These are phyloP conservation scores for Dendrocalamus latiflorus DNA, from an alignment of 202 grass and related monocot species.

Conservation along the genomic window DNA sequence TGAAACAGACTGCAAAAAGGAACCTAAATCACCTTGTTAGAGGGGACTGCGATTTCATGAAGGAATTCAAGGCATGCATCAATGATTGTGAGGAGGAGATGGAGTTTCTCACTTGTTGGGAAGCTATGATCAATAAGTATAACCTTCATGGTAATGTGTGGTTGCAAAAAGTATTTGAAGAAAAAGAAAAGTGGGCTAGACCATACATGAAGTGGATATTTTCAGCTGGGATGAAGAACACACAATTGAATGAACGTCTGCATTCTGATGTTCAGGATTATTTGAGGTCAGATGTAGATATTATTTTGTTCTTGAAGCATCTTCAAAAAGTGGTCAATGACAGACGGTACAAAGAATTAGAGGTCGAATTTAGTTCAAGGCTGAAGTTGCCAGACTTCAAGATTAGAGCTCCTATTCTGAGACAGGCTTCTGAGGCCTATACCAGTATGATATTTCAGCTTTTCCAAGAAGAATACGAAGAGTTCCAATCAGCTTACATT, in stretches of 20 bases:
- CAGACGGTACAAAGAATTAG: slow-evolving; percentile 43
- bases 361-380: slow-evolving; percentile 41
- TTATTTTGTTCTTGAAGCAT: slow-evolving; percentile 41
- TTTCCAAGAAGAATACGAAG: slow-evolving; percentile 61
- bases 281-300: slow-evolving; percentile 41
- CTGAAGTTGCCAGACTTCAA: slow-evolving; percentile 51
- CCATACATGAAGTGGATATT: slow-evolving; percentile 53
- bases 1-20: slow-evolving; percentile 44
- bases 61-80: slow-evolving; percentile 65
- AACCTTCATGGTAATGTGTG: slow-evolving; percentile 46
- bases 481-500: slow-evolving; percentile 66
- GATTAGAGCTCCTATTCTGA: slow-evolving; percentile 61
- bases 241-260: slow-evolving; percentile 43
- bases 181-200: slow-evolving; percentile 63
- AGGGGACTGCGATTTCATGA: slow-evolving; percentile 51
- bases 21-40: slow-evolving; percentile 37
- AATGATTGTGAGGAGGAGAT: slow-evolving; percentile 57
- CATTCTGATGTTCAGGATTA: slow-evolving; percentile 35
- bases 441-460: slow-evolving; percentile 56
- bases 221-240: slow-evolving; percentile 56
- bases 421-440: slow-evolving; percentile 50
- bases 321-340: slow-evolving; percentile 42
- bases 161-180: slow-evolving; percentile 56
- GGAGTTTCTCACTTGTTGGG: slow-evolving; percentile 44
- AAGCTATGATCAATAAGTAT: slow-evolving; percentile 54